These are phyloP conservation scores for Reticulascus tulasneorum DNA, from an alignment of 2,329 filamentous ascomycete species.

Conservation along the genomic window DNA sequence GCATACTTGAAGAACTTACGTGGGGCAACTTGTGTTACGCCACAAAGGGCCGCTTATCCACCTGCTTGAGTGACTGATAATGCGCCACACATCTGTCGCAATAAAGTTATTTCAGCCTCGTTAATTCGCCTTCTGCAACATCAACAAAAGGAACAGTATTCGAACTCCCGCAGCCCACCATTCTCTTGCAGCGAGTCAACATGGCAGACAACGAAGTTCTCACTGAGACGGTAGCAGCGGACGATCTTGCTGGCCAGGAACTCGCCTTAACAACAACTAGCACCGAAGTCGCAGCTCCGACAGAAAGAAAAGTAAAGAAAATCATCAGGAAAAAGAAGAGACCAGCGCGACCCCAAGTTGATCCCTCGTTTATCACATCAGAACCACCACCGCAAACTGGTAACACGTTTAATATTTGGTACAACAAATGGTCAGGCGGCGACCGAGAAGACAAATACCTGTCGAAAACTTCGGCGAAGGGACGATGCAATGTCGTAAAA, in stretches of 20 bases:
- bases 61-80: neutral
- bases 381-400: slow-evolving; percentile 90
- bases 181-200: neutral
- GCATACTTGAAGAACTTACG: slow-evolving; percentile 14
- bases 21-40: slow-evolving; percentile 11
- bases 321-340: slow-evolving; percentile 87
- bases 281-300: slow-evolving; percentile 42
- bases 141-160: slow-evolving; percentile 13
- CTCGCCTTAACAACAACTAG: slow-evolving; percentile 32
- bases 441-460: slow-evolving; percentile 90
- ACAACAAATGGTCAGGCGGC: slow-evolving; percentile 96
- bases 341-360: slow-evolving; percentile 86
- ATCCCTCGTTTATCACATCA: slow-evolving; percentile 74
- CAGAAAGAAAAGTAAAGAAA: slow-evolving; percentile 73
- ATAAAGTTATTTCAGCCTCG: slow-evolving; percentile 8
- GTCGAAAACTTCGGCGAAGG: slow-evolving; percentile 75
- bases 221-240: slow-evolving; percentile 17
- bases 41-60: slow-evolving; percentile 7
- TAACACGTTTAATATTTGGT: slow-evolving; percentile 97
- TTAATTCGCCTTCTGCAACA: slow-evolving; percentile 10
- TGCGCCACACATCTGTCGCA: slow-evolving; percentile 12
- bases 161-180: neutral
- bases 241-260: slow-evolving; percentile 19
- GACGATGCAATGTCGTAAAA: slow-evolving; percentile 78
- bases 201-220: slow-evolving; percentile 5